Percentiles rank a stretch among this genome's conserved stretches.
Evolutionary conservation across 2,329 filamentous ascomycete species (phyloP).

Genomic region (Fusarium buharicum): DNA sequence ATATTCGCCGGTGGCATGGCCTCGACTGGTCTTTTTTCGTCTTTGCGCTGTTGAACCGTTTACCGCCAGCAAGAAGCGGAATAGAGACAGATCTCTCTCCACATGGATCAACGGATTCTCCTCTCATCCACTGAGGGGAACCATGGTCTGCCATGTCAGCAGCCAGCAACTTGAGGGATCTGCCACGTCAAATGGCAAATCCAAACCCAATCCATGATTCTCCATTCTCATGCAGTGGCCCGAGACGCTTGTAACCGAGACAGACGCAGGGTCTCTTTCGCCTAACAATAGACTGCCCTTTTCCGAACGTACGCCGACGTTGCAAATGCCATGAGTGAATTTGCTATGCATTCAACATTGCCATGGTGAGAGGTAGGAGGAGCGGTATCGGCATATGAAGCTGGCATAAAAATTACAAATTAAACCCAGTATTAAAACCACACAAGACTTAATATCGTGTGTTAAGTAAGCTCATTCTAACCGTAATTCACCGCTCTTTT

Average conservation of each 20-base stretch:
- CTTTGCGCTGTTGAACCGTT: no score
- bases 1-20: slow-evolving; percentile 20
- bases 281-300: neutral
- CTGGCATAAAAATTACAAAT: no score
- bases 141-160: slow-evolving; percentile 17
- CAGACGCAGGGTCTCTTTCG: slow-evolving; percentile 16
- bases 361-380: no score
- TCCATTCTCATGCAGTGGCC: slow-evolving; percentile 1
- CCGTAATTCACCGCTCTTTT: no score
- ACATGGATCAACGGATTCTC: neutral
- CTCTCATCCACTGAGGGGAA: neutral
- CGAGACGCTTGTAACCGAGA: slow-evolving; percentile 13
- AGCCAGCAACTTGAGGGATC: neutral
- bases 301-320: neutral
- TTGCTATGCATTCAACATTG: neutral
- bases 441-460: no score
- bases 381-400: no score
- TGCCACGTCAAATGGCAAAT: slow-evolving; percentile 18
- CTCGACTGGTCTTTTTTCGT: slow-evolving; percentile 11
- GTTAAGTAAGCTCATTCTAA: no score
- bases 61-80: no score
- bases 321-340: neutral
- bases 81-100: neutral
- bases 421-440: no score
- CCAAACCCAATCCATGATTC: neutral